Percentiles rank a stretch among this genome's conserved stretches.
These are phyloP conservation scores for Iberis pinnata DNA, from an alignment of 345 rosid species.

Conservation along the genomic window DNA sequence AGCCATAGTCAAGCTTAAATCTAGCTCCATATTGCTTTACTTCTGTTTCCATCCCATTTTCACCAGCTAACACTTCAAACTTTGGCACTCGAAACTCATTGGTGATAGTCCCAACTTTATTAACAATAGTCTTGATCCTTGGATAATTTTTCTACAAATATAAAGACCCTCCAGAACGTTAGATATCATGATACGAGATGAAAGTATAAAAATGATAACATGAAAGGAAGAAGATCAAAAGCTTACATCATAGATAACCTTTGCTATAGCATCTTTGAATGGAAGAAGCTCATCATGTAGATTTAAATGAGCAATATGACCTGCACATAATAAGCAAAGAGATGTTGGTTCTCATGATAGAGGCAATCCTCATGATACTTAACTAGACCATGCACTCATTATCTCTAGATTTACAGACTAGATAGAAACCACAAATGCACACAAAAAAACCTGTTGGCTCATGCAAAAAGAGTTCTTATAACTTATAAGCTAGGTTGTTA, in stretches of 20 bases:
- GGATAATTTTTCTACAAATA: slow-evolving; percentile 79
- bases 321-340: slow-evolving; percentile 42
- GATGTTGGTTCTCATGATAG: slow-evolving; percentile 22
- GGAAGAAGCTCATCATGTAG: slow-evolving; percentile 77
- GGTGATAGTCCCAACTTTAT: slow-evolving; percentile 72
- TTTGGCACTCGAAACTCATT: slow-evolving; percentile 91
- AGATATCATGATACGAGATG: too few species aligned
- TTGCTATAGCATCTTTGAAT: slow-evolving; percentile 77
- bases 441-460: too few species aligned
- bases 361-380: background rate
- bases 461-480: slow-evolving; percentile 5
- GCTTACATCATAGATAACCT: slow-evolving; percentile 85
- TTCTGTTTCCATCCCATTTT: slow-evolving; percentile 71
- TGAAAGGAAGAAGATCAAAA: too few species aligned
- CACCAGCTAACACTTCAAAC: slow-evolving; percentile 90
- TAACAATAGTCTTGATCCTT: slow-evolving; percentile 70
- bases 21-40: slow-evolving; percentile 89
- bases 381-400: background rate
- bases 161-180: background rate
- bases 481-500: background rate
- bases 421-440: slow-evolving; percentile 8
- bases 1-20: slow-evolving; percentile 78
- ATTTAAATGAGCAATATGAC: slow-evolving; percentile 90
- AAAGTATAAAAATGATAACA: too few species aligned
- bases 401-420: slow-evolving; percentile 1